phyloP scores from a whole-genome alignment of 2,329 filamentous ascomycete species.

The Aspergillus pseudoviridinutans region DNA sequence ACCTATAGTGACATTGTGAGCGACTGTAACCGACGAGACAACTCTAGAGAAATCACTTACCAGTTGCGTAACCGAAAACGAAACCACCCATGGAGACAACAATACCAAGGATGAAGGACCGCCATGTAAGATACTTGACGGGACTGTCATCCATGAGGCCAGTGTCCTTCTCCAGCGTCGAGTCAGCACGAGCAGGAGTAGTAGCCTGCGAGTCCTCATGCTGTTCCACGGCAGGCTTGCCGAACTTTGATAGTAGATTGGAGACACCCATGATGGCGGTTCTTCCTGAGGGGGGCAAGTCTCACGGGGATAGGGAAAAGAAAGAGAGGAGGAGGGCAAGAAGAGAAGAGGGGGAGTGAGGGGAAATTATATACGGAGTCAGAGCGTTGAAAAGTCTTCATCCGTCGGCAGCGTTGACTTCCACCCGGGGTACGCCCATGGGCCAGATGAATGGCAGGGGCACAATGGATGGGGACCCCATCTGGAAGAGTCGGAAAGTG shows the following conservation, averaged over 20 bases:
- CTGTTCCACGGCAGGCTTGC: conserved; percentile 25
- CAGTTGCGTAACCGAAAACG: conserved; percentile 45
- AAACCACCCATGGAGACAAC: conserved; percentile 48
- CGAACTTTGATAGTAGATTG: conserved; percentile 25
- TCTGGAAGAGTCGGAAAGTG: neutral
- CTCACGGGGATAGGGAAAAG: neutral
- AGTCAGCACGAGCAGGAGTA: conserved; percentile 31
- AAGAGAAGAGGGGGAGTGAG: neutral
- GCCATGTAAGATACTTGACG: conserved; percentile 41
- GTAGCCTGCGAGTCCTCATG: conserved; percentile 31
- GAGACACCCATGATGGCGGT: conserved; percentile 26
- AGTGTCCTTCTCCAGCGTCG: conserved; percentile 30
- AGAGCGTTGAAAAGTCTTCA: neutral
- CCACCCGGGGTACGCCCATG: neutral
- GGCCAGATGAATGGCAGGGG: neutral
- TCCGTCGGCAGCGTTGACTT: neutral
- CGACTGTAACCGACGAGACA: neutral
- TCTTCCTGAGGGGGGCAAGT: conserved; percentile 1
- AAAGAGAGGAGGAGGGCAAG: conserved; percentile 3
- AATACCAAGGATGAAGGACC: conserved; percentile 41
- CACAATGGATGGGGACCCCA: neutral
- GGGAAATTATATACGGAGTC: neutral
- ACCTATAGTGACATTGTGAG: conserved; percentile 22
- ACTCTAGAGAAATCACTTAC: conserved; percentile 19
- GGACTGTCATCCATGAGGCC: conserved; percentile 38